These are phyloP conservation scores for Aegle marmelos DNA, from an alignment of 345 rosid genomes.

Conservation along the genomic window DNA sequence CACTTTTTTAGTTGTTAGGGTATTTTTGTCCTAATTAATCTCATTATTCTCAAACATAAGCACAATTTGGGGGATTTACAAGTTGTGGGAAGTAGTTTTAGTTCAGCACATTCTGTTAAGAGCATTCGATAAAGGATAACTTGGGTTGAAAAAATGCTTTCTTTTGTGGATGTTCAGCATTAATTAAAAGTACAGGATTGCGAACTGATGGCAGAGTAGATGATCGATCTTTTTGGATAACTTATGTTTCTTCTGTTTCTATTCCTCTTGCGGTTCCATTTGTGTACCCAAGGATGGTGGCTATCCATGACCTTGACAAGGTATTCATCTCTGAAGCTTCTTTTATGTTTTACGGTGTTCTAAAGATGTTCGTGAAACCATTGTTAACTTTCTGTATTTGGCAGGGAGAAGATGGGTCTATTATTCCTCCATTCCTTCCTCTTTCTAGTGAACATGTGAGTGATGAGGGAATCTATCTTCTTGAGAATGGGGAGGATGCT, in stretches of 20 bases:
- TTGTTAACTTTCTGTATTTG: conserved; percentile 14
- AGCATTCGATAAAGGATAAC: neutral
- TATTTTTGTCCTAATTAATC: neutral
- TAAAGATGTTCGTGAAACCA: conserved; percentile 13
- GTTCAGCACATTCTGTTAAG: neutral
- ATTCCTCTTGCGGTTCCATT: conserved; percentile 71
- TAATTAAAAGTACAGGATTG: conserved; percentile 78
- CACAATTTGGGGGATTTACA: neutral
- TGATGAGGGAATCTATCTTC: conserved; percentile 84
- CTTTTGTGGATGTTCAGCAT: conserved; percentile 46
- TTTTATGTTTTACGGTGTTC: neutral
- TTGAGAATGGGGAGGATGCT: conserved; percentile 91
- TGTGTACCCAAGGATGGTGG: conserved; percentile 84
- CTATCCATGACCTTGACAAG: conserved; percentile 78
- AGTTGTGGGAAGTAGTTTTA: neutral
- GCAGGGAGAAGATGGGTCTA: conserved; percentile 61
- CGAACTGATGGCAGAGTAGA: conserved; percentile 82
- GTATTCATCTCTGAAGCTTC: conserved; percentile 25
- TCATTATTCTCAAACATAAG: neutral
- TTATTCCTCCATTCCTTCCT: conserved; percentile 65
- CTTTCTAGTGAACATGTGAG: conserved; percentile 81
- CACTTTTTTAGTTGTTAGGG: neutral
- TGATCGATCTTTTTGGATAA: conserved; percentile 87
- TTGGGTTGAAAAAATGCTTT: neutral
- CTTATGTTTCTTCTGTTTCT: conserved; percentile 65